phyloP scores from a whole-genome alignment of 2,329 filamentous ascomycete genomes.

The Biscogniauxia marginata region DNA sequence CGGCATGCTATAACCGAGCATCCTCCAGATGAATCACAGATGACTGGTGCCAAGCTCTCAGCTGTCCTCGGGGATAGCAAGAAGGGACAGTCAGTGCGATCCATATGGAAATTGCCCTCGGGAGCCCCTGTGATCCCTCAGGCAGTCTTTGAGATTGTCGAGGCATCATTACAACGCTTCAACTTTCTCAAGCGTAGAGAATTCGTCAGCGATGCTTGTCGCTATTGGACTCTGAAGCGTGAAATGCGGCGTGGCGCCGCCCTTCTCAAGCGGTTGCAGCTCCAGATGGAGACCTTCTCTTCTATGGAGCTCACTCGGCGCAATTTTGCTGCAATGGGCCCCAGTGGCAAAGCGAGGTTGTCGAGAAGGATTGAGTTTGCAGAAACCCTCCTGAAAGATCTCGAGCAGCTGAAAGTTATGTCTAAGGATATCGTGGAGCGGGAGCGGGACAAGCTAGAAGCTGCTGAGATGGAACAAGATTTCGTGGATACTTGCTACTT shows the following conservation, averaged over 20 bases:
- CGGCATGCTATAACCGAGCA: slow-evolving; percentile 64
- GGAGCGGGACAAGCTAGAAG: slow-evolving; percentile 74
- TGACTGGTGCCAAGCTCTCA: slow-evolving; percentile 79
- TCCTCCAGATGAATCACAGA: slow-evolving; percentile 76
- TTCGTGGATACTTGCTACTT: slow-evolving; percentile 92
- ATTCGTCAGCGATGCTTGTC: slow-evolving; percentile 88
- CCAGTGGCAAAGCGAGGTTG: slow-evolving; percentile 74
- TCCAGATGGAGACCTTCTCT: slow-evolving; percentile 94
- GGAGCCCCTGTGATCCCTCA: slow-evolving; percentile 93
- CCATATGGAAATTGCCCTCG: slow-evolving; percentile 88
- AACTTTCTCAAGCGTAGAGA: slow-evolving; percentile 81
- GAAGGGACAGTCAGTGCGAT: slow-evolving; percentile 65
- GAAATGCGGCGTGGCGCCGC: slow-evolving; percentile 90
- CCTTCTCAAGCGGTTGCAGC: slow-evolving; percentile 84
- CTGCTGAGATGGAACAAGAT: slow-evolving; percentile 71
- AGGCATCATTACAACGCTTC: slow-evolving; percentile 79
- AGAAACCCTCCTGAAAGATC: slow-evolving; percentile 69
- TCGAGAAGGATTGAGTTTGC: slow-evolving; percentile 86
- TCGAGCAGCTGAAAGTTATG: slow-evolving; percentile 71
- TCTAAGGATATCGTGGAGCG: slow-evolving; percentile 71
- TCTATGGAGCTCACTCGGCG: slow-evolving; percentile 96
- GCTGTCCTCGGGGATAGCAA: slow-evolving; percentile 70
- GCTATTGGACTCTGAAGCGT: slow-evolving; percentile 96
- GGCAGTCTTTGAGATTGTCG: slow-evolving; percentile 81
- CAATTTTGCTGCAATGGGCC: slow-evolving; percentile 94